Base-by-base conservation (phyloP, 164 flowering plant species). In the Santalum album region DNA sequence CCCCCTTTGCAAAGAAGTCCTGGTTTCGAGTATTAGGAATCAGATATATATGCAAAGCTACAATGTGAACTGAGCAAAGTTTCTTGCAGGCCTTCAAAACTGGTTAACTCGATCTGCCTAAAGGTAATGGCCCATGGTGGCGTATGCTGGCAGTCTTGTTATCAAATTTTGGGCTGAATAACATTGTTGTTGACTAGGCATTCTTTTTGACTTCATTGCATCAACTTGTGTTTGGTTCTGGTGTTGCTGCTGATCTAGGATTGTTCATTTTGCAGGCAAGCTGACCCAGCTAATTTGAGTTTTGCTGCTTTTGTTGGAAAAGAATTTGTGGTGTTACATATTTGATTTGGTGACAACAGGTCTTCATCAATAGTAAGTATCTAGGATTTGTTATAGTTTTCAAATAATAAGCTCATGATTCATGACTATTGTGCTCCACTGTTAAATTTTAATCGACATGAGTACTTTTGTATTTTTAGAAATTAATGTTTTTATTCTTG, bases 121-220 rank as follows among this genome's bases (percentile, higher is more conserved):
- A n/a, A 66, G 65, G 69, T 60, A 66, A 60, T 60, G 49, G 58
- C 61, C 50, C 32, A 14, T 54, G 56, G 48, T 53, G 59, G 56
- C 64, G 29, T 59, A 21, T 38, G 49, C 55, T 36, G 58, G 55
- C 57, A 51, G 62, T 52, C 58, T 66, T 39, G 55, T 57, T 62
- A 58, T 54, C 51, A 43, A 56, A 52, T 42, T 53, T 56, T 54
- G 59, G 63, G 59, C 59, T 53, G 42, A 51, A 53, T 57, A 54
- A 29, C 20, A 55, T 12, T 54, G 25, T 67, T 22, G 22, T 60
- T 59, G 27, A 12, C 24, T 49, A 42, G 22, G 11, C 18, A 0
- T 22, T 17, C 12, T 49, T 29, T 19, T 38, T 3, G 26, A 0
- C 44, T 14, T 55, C 26, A 22, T 45, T 2, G 14, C 6, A 45